These are phyloP conservation scores for Capsicum pubescens DNA, from an alignment of 257 asterid species.

Conservation along the genomic window DNA sequence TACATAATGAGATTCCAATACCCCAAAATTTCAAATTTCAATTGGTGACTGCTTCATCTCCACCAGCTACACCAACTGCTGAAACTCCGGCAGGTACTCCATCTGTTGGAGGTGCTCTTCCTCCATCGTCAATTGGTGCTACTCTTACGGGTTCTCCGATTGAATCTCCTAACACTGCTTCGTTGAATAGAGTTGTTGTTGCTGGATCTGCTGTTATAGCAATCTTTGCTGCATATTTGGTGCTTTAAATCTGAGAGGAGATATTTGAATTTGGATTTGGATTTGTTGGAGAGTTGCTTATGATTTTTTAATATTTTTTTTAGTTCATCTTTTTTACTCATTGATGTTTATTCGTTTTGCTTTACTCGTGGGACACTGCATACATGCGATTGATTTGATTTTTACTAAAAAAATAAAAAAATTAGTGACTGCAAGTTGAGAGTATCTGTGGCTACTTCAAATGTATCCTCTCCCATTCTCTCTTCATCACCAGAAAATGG, in stretches of 20 bases:
- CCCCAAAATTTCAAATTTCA: too few species aligned
- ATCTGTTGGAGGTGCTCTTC: conserved; percentile 26
- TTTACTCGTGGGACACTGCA: conserved; percentile 10
- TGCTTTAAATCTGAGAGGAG: conserved; percentile 44
- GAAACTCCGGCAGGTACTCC: conserved; percentile 42
- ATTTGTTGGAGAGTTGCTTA: conserved; percentile 26
- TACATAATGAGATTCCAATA: too few species aligned
- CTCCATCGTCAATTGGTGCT: conserved; percentile 43
- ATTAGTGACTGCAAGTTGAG: too few species aligned
- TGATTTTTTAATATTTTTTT: neutral
- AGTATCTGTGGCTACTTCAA: too few species aligned
- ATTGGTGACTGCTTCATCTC: conserved; percentile 30
- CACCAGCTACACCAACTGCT: conserved; percentile 39
- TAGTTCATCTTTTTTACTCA: conserved; percentile 22
- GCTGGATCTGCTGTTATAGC: conserved; percentile 58
- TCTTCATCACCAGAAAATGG: too few species aligned
- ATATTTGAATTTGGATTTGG: neutral
- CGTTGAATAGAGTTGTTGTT: conserved; percentile 48
- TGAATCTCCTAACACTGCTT: conserved; percentile 42
- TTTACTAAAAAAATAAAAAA: neutral
- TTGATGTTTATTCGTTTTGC: conserved; percentile 6
- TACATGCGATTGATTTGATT: conserved; percentile 34
- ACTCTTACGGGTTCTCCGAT: conserved; percentile 45
- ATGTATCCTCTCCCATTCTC: too few species aligned
- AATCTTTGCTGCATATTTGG: conserved; percentile 47